Percentiles rank a stretch among this genome's conserved stretches.
phyloP scores from a whole-genome alignment of 768 basidiomycete genomes.

The Collybia mongolica region DNA sequence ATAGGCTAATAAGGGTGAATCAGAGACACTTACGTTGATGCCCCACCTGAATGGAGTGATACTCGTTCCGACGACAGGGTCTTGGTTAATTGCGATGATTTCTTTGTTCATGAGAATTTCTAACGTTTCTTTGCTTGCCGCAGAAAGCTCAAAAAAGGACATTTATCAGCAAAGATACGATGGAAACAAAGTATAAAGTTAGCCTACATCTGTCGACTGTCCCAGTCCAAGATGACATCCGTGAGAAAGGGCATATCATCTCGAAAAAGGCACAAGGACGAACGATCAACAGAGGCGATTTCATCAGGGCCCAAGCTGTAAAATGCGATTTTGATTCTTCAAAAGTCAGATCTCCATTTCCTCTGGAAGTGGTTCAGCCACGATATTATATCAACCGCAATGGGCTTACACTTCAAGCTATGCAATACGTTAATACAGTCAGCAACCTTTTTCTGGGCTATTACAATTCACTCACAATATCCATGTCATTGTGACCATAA shows the following conservation, averaged over 20 bases:
- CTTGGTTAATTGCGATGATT: constrained; percentile 69
- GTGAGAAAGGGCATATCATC: background rate
- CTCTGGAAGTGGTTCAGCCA: constrained; percentile 29
- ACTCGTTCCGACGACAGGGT: constrained; percentile 56
- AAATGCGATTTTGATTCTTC: constrained; percentile 72
- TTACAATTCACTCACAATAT: constrained; percentile 45
- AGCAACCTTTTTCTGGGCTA: background rate
- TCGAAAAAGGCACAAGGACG: constrained; percentile 6
- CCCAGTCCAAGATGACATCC: constrained; percentile 4
- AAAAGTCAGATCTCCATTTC: constrained; percentile 60
- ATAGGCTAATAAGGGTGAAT: background rate
- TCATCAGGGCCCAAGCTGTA: constrained; percentile 72
- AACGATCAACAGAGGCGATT: constrained; percentile 50
- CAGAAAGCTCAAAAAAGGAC: constrained; percentile 29
- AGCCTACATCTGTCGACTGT: constrained; percentile 10
- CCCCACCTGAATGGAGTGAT: constrained; percentile 72
- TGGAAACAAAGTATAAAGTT: background rate
- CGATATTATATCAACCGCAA: background rate
- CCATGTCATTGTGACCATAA: constrained; percentile 66
- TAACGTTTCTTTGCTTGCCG: constrained; percentile 47
- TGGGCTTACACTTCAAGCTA: constrained; percentile 53
- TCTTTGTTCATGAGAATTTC: constrained; percentile 62
- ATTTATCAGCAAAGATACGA: no score
- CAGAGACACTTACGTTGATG: constrained; percentile 44
- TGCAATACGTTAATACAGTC: background rate